phyloP scores from a whole-genome alignment of 495 filamentous ascomycete genomes.

The Rostrohypoxylon terebratum region DNA sequence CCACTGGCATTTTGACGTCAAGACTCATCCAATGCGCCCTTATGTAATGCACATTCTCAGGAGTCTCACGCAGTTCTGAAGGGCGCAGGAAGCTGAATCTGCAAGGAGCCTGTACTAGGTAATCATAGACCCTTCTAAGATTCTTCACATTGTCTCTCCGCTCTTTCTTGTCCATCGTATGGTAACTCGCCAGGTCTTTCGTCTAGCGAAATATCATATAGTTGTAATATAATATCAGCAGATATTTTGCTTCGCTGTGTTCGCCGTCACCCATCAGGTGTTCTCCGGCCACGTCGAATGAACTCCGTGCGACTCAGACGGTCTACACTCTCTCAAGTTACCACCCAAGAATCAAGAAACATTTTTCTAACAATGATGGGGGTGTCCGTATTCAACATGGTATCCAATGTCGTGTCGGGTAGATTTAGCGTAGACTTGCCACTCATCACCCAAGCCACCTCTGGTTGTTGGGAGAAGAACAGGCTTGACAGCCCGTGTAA shows the following conservation, averaged over 20 bases:
- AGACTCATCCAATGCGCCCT: conserved; percentile 2
- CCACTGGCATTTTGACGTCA: conserved; percentile 10
- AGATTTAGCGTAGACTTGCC: conserved; percentile 22
- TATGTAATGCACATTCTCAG: neutral
- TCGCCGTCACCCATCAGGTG: neutral
- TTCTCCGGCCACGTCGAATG: neutral
- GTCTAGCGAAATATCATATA: neutral
- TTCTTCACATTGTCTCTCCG: conserved; percentile 26
- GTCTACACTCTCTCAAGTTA: neutral
- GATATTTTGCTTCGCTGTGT: neutral
- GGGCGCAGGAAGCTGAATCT: neutral
- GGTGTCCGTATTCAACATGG: conserved; percentile 2
- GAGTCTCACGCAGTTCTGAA: conserved; percentile 13
- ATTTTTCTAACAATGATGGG: neutral
- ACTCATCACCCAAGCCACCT: neutral
- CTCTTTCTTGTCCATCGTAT: conserved; percentile 18
- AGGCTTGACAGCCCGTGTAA: conserved; percentile 17
- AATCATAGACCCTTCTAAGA: conserved; percentile 11
- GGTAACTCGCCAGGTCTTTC: neutral
- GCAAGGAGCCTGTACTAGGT: conserved; percentile 1
- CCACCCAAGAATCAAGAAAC: neutral
- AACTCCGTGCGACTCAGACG: neutral
- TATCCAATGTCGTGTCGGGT: conserved; percentile 10
- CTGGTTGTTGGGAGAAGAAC: conserved; percentile 1
- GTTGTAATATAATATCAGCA: neutral